These are phyloP conservation scores for Aeschynomene evenia DNA, from an alignment of 306 rosid genomes.

Conservation along the genomic window DNA sequence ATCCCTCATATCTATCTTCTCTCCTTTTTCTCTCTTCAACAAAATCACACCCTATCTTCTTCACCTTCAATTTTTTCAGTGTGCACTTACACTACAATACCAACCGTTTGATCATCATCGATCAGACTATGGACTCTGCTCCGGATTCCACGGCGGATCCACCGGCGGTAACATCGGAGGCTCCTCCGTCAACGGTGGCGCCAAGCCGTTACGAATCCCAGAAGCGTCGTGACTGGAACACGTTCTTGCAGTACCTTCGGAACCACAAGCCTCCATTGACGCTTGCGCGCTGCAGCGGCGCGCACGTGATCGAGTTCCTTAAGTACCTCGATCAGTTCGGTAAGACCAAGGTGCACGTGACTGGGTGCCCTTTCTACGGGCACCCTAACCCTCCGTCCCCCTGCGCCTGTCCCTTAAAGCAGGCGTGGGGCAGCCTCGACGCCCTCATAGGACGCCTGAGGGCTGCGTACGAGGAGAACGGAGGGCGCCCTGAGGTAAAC, in stretches of 20 bases:
- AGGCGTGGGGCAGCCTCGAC: constrained; percentile 96
- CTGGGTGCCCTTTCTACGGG: constrained; percentile 72
- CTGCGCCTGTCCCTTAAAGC: constrained; percentile 81
- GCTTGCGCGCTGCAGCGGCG: constrained; percentile 90
- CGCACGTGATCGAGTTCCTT: constrained; percentile 91
- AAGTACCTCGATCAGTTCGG: constrained; percentile 96
- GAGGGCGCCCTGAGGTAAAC: constrained; percentile 77
- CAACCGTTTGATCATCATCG: not conserved
- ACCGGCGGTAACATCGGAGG: constrained; percentile 22
- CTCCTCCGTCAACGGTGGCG: constrained; percentile 42
- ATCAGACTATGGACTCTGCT: constrained; percentile 58
- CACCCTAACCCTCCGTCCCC: constrained; percentile 87
- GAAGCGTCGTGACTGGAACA: constrained; percentile 97
- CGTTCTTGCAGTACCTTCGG: constrained; percentile 78
- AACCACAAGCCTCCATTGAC: constrained; percentile 95
- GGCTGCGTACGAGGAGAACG: constrained; percentile 93
- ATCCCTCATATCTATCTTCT: not conserved
- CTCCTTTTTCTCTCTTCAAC: too few relatives aligned
- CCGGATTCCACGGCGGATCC: constrained; percentile 31
- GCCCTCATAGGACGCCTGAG: constrained; percentile 96
- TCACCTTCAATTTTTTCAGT: too few relatives aligned
- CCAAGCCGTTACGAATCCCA: constrained; percentile 96
- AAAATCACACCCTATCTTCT: too few relatives aligned
- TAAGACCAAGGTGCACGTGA: constrained; percentile 78
- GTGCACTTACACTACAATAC: not conserved